A percentile compares a stretch with the other conserved stretches of the same genome.
phyloP scores from a whole-genome alignment of 164 flowering plant genomes.

The Tetrastigma voinierianum region DNA sequence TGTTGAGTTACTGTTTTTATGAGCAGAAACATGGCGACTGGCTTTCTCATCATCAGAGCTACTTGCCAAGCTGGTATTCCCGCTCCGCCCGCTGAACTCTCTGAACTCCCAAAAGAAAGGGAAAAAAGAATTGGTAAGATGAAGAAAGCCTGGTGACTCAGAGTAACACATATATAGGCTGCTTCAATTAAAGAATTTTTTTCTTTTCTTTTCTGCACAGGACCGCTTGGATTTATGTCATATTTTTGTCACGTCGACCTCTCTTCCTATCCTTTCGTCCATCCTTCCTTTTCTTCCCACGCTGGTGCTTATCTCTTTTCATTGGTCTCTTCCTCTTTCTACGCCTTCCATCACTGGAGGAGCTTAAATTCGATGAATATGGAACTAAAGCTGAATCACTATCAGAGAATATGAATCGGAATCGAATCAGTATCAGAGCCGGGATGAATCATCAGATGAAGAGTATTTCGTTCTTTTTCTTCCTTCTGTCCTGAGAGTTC shows the following conservation, averaged over 20 bases:
- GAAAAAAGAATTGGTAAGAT: background rate
- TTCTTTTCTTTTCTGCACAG: too few relatives aligned
- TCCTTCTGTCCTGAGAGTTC: slow-evolving; percentile 38
- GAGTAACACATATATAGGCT: slow-evolving; percentile 2
- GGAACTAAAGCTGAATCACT: slow-evolving; percentile 34
- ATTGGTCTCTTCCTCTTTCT: slow-evolving; percentile 45
- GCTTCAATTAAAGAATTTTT: background rate
- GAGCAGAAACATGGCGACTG: slow-evolving; percentile 19
- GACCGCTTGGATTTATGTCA: slow-evolving; percentile 47
- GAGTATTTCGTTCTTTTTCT: slow-evolving; percentile 56
- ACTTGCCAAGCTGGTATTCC: slow-evolving; percentile 26
- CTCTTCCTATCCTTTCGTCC: slow-evolving; percentile 33
- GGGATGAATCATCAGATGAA: slow-evolving; percentile 56
- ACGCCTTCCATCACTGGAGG: slow-evolving; percentile 55
- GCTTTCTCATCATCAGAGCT: slow-evolving; percentile 53
- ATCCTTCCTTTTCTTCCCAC: slow-evolving; percentile 31
- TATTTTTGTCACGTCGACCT: slow-evolving; percentile 29
- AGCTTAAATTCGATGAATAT: slow-evolving; percentile 42
- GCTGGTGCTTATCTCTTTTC: slow-evolving; percentile 32
- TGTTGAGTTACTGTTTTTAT: slow-evolving; percentile 20
- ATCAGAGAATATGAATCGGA: slow-evolving; percentile 33
- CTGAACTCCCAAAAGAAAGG: slow-evolving; percentile 36
- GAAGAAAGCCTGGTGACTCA: background rate
- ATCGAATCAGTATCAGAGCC: slow-evolving; percentile 31
- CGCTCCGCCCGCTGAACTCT: slow-evolving; percentile 50